Evolutionary conservation across 306 rosid species (phyloP), one percentile per base, ranked within the genome.

Genomic region (Vigna nakashimae): DNA sequence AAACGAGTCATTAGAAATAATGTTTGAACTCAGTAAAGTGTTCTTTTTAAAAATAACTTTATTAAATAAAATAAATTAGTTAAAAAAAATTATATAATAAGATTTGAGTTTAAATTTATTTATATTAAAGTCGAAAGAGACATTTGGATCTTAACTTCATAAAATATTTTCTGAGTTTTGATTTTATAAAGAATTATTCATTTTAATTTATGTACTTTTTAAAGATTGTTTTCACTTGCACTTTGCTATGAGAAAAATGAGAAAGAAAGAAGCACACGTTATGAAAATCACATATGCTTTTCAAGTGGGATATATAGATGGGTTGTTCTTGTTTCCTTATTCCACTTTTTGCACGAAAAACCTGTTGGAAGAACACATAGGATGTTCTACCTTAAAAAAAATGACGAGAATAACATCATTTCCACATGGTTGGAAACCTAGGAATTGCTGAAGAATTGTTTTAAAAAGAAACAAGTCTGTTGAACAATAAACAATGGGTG

Each of bases 361-460:
- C 30, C 49, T 43, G 75, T 59, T 43, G 40, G 43, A 56, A 12
- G n/a, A 74, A 80, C 8, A 36, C 58, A 74, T 74, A 55, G 32
- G 49, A 58, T 60, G 40, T 81, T 58, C 48, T 32, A 56, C 13
- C 15, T 46, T 48, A 6, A 45, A 63, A 20, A 12, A 12, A 11
- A 5, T 5, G 0, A 52, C 0, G 11, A 52, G 81, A 69, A 69
- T 75, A 46, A 69, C 65, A 63, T 51, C 64, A 76, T 51, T 76
- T 71, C 48, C 68, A 82, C 82, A 30, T 70, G 82, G 69, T 70
- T 70, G 49, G 9, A 52, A 76, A 62, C 81, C 55, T 69, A 75
- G 60, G 77, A 79, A 40, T 22, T 40, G 71, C 15, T 60, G 83
- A 68, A 60, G 36, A 56, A 46, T 75, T 26, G 4, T n/a, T 60